Percentiles rank a stretch among this genome's conserved stretches.
phyloP scores from a whole-genome alignment of 495 filamentous ascomycete species.

The Neurospora sp. region DNA sequence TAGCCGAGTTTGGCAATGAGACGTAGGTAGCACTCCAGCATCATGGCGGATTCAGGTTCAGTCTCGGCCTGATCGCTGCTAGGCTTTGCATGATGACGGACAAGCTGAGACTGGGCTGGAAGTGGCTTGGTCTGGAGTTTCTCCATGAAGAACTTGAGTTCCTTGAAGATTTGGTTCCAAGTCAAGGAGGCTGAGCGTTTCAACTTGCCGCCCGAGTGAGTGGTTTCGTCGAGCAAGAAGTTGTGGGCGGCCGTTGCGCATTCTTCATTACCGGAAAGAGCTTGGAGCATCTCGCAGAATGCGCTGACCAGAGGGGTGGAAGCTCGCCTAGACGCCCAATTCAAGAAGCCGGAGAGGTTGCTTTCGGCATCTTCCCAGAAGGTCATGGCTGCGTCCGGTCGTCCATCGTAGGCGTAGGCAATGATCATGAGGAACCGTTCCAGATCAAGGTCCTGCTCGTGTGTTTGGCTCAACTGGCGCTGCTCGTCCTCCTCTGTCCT shows the following conservation, averaged over 20 bases:
- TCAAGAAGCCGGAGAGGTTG: conserved; percentile 84
- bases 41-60: conserved; percentile 82
- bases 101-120: conserved; percentile 42
- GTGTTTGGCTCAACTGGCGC: conserved; percentile 56
- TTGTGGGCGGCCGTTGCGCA: conserved; percentile 73
- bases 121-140: conserved; percentile 56
- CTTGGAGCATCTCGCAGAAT: conserved; percentile 89
- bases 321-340: conserved; percentile 87
- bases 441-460: conserved; percentile 69
- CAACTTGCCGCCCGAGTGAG: conserved; percentile 61
- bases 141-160: conserved; percentile 64
- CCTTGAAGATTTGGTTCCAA: conserved; percentile 87
- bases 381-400: conserved; percentile 67
- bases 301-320: conserved; percentile 88
- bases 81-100: conserved; percentile 46
- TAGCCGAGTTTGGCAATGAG: conserved; percentile 69
- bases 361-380: conserved; percentile 88
- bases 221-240: conserved; percentile 81
- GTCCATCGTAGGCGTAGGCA: conserved; percentile 78
- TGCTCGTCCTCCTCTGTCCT: conserved; percentile 86
- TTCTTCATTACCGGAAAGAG: conserved; percentile 68
- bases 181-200: conserved; percentile 71
- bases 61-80: conserved; percentile 43
- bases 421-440: conserved; percentile 90
- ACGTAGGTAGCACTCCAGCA: conserved; percentile 87